Evolutionary conservation across 352 stramenopile species (phyloP).

Genomic region (Phytophthora megakarya): DNA sequence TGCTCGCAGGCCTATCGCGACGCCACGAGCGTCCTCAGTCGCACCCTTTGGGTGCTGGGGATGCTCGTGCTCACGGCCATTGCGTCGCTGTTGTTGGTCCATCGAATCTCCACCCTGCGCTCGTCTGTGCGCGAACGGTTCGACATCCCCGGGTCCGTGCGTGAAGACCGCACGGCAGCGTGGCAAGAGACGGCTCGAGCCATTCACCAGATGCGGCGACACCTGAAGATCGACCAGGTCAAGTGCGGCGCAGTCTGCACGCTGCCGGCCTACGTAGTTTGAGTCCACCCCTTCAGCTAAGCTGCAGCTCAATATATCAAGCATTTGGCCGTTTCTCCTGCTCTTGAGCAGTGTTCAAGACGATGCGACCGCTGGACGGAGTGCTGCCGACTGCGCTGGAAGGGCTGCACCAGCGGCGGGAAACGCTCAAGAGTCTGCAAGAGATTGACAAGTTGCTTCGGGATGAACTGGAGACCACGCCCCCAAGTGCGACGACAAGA

Average conservation of each 20-base stretch:
- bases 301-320: slow-evolving; percentile 18
- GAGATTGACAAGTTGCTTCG: slow-evolving; percentile 38
- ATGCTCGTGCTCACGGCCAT: slow-evolving; percentile 20
- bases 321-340: slow-evolving; percentile 17
- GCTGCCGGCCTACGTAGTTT: slow-evolving; percentile 41
- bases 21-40: slow-evolving; percentile 7
- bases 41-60: slow-evolving; percentile 18
- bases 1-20: slow-evolving; percentile 28
- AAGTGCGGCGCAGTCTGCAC: slow-evolving; percentile 26
- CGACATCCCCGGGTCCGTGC: slow-evolving; percentile 38
- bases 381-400: slow-evolving; percentile 28
- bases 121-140: slow-evolving; percentile 30
- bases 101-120: slow-evolving; percentile 33
- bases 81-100: slow-evolving; percentile 29
- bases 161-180: slow-evolving; percentile 41
- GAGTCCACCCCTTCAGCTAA: background rate
- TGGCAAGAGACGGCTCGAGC: slow-evolving; percentile 39
- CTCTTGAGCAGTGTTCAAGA: background rate
- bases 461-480: slow-evolving; percentile 5
- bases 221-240: slow-evolving; percentile 40
- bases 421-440: slow-evolving; percentile 23
- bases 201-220: slow-evolving; percentile 43
- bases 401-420: slow-evolving; percentile 29
- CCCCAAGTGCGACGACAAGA: background rate
- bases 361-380: slow-evolving; percentile 22